Conservation (phyloP, 2,329 filamentous ascomycete genomes). For the Cercospora citrullina region DNA sequence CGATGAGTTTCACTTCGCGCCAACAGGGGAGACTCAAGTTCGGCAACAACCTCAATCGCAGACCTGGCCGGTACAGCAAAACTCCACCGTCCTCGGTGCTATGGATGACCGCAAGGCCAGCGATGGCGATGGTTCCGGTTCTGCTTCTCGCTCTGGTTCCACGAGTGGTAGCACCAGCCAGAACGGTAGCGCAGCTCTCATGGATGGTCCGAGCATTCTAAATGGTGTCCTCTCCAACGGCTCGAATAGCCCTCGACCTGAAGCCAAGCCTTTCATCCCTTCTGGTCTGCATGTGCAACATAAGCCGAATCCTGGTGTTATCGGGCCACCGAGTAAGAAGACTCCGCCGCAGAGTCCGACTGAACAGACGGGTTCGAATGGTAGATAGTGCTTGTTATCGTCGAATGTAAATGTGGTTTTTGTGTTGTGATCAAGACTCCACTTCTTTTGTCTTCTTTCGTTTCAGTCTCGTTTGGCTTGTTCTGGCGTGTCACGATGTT, state of each 20-base stretch:
- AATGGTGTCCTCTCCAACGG: constrained; percentile 27
- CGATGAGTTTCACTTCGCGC: constrained; percentile 32
- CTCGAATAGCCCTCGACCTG: constrained; percentile 38
- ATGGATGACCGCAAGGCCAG: constrained; percentile 30
- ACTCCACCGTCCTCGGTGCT: constrained; percentile 17
- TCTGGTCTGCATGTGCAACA: neutral
- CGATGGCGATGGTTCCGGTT: constrained; percentile 26
- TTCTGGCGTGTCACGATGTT: neutral
- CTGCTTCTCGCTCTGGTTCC: constrained; percentile 12
- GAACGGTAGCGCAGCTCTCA: constrained; percentile 23
- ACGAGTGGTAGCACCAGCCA: constrained; percentile 30
- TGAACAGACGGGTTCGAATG: constrained; percentile 28
- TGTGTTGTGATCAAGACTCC: neutral
- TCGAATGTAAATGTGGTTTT: constrained; percentile 26
- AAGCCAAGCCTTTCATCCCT: constrained; percentile 38
- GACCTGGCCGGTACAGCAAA: constrained; percentile 29
- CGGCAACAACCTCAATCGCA: constrained; percentile 30
- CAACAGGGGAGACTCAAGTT: constrained; percentile 16
- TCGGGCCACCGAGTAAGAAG: constrained; percentile 30
- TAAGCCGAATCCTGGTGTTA: constrained; percentile 26
- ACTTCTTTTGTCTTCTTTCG: neutral
- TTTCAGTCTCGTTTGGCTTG: neutral
- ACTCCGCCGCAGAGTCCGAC: constrained; percentile 30
- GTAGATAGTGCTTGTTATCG: constrained; percentile 31
- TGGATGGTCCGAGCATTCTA: constrained; percentile 27